Evolutionary conservation across 192 early-diverging fungal genomes (phyloP).

Genomic region (Jimgerdemannia flammicorona): DNA sequence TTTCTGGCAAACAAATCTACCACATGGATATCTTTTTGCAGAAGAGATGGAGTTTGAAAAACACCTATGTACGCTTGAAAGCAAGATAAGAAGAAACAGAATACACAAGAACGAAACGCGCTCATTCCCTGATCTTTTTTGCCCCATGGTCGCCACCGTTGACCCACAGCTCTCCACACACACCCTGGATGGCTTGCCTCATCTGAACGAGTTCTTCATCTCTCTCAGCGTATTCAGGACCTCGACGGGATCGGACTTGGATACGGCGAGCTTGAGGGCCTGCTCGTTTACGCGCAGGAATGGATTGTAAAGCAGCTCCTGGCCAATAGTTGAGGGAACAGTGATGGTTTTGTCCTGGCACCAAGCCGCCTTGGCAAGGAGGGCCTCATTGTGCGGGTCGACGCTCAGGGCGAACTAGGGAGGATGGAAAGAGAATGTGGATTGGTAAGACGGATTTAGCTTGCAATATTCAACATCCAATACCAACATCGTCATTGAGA

Average conservation of each 20-base stretch:
- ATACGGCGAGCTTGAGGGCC: constrained; percentile 49
- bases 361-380: constrained; percentile 67
- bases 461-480: neutral
- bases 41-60: no score
- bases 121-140: no score
- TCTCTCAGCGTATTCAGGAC: constrained; percentile 73
- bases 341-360: constrained; percentile 38
- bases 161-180: no score
- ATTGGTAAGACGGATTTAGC: neutral
- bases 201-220: constrained; percentile 72
- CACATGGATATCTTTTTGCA: no score
- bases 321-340: constrained; percentile 85
- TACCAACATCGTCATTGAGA: neutral
- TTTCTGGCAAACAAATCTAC: no score
- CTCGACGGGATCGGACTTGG: constrained; percentile 61
- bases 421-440: neutral
- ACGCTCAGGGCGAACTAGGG: constrained; percentile 68
- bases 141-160: no score
- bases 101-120: no score
- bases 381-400: constrained; percentile 71
- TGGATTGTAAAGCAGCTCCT: constrained; percentile 84
- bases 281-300: constrained; percentile 81
- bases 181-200: no score
- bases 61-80: no score
- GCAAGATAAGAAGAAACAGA: no score